phyloP scores from a whole-genome alignment of 2,329 filamentous ascomycete species.

The Biscogniauxia marginata region DNA sequence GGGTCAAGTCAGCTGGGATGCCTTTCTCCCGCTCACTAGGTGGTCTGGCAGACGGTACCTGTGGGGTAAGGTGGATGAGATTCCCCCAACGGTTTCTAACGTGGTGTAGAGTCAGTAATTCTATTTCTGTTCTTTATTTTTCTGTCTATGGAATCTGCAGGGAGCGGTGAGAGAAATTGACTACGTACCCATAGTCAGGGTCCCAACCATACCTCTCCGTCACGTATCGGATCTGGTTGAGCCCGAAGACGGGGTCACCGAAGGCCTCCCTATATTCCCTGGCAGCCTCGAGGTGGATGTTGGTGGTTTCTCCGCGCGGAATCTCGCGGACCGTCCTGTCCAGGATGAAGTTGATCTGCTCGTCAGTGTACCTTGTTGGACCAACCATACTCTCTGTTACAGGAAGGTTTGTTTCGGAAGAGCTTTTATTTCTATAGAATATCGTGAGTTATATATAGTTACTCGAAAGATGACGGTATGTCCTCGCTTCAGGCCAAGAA shows the following conservation, averaged over 20 bases:
- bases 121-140: not conserved
- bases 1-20: not conserved
- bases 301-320: conserved; percentile 2
- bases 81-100: conserved; percentile 5
- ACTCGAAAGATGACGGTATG: not conserved
- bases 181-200: conserved; percentile 38
- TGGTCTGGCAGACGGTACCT: too few relatives aligned
- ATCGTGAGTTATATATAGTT: not conserved
- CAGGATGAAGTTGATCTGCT: conserved; percentile 20
- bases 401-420: not conserved
- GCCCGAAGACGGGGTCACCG: conserved; percentile 2
- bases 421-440: too few relatives aligned
- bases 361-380: conserved; percentile 17
- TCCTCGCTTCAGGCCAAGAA: not conserved
- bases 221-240: conserved; percentile 40
- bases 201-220: conserved; percentile 42
- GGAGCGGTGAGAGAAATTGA: not conserved
- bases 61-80: not conserved
- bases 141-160: not conserved
- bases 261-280: conserved; percentile 5
- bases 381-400: conserved; percentile 6
- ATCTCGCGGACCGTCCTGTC: conserved; percentile 5
- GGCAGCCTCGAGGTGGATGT: not conserved
- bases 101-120: not conserved
- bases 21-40: not conserved